A percentile compares a stretch with the other conserved stretches of the same genome.
These are phyloP conservation scores for Yamadazyma olivae DNA, from an alignment of 805 yeast species.

Conservation along the genomic window DNA sequence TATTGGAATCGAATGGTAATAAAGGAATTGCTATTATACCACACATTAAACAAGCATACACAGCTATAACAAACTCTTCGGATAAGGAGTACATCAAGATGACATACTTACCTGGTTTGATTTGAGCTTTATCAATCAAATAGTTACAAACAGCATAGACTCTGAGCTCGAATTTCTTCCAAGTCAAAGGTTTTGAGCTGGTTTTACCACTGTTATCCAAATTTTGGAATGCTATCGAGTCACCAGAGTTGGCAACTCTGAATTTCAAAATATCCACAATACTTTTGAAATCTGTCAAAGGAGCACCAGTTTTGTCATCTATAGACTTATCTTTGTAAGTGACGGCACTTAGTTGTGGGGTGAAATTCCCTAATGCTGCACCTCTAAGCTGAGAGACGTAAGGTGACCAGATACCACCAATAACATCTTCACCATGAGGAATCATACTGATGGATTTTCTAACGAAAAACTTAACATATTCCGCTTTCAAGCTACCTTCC, in stretches of 20 bases:
- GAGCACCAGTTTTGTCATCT: slow-evolving; percentile 76
- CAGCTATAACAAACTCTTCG: slow-evolving; percentile 80
- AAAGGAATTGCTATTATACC: slow-evolving; percentile 79
- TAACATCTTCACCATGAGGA: slow-evolving; percentile 70
- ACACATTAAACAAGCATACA: slow-evolving; percentile 81
- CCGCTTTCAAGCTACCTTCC: slow-evolving; percentile 76
- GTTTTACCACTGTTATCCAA: slow-evolving; percentile 34
- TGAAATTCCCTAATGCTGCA: slow-evolving; percentile 57
- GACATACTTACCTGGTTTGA: slow-evolving; percentile 69
- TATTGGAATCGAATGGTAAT: slow-evolving; percentile 62
- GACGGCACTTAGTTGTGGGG: slow-evolving; percentile 76
- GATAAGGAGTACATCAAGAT: slow-evolving; percentile 81
- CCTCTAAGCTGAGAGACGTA: slow-evolving; percentile 68
- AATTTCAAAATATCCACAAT: slow-evolving; percentile 75
- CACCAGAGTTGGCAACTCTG: slow-evolving; percentile 71
- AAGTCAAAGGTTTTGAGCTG: slow-evolving; percentile 43
- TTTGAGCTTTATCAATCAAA: slow-evolving; percentile 60
- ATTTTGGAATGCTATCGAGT: slow-evolving; percentile 69
- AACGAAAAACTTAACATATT: slow-evolving; percentile 76
- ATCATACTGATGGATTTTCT: slow-evolving; percentile 59
- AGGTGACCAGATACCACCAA: slow-evolving; percentile 83
- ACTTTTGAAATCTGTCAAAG: slow-evolving; percentile 66
- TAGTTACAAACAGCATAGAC: slow-evolving; percentile 73
- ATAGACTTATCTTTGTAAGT: slow-evolving; percentile 72
- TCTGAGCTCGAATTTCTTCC: slow-evolving; percentile 80